These are phyloP conservation scores for Penicillium sumatraense DNA, from an alignment of 2,329 filamentous ascomycete genomes.

Conservation along the genomic window DNA sequence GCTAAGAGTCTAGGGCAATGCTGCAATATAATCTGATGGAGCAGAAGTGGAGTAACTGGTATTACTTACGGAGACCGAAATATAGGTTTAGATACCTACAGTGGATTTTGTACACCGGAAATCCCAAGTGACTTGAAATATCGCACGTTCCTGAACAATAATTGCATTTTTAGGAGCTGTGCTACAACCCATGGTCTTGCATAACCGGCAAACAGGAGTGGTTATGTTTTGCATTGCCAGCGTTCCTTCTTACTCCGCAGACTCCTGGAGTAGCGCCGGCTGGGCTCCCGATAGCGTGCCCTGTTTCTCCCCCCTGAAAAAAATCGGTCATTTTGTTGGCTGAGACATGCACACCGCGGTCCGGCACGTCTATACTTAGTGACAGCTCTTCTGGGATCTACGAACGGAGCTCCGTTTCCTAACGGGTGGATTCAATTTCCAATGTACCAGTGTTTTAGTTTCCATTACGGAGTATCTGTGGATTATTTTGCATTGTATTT, in stretches of 20 bases:
- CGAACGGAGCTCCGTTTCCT: constrained; percentile 18
- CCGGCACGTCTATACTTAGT: constrained; percentile 17
- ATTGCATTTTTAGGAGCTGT: constrained; percentile 11
- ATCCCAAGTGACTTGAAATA: not conserved
- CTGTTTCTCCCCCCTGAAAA: constrained; percentile 12
- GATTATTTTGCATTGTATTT: not conserved
- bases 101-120: not conserved
- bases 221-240: constrained; percentile 24
- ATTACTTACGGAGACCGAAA: not conserved
- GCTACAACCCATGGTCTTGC: constrained; percentile 26
- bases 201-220: not conserved
- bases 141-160: not conserved
- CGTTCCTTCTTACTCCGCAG: constrained; percentile 5
- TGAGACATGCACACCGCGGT: constrained; percentile 23
- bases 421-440: constrained; percentile 3
- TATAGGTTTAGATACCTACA: not conserved
- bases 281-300: constrained; percentile 17
- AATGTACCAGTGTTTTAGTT: not conserved
- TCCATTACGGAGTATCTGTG: not conserved
- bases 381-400: constrained; percentile 18
- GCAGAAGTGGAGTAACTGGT: not conserved
- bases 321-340: constrained; percentile 12
- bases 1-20: constrained; percentile 1
- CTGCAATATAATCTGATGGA: constrained; percentile 2
- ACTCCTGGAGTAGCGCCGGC: constrained; percentile 8